Evolutionary conservation across 192 early-diverging fungal species (phyloP), one percentile per base, ranked within the genome.

Genomic region (Podila minutissima): DNA sequence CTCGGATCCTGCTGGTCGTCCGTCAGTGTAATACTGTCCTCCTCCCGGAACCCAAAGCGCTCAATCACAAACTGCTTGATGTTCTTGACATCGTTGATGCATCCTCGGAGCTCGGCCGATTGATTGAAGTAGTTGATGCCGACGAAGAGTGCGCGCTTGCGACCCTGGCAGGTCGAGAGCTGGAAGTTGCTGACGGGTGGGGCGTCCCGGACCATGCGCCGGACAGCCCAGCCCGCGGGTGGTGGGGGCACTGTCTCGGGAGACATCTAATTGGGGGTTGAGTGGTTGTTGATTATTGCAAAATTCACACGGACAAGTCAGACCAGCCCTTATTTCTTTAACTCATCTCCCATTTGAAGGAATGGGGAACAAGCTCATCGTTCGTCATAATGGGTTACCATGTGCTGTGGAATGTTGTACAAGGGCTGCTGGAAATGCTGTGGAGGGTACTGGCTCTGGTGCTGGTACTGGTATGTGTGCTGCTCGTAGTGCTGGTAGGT

Each of bases 121-220:
- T 89, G 85, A 20, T 88, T 88, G 63, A 87, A 84, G 83, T 98
- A 98, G 79, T 98, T 98, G 85, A 97, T 96, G 26, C 97, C 97
- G 71, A 98, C 91, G 37, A 98, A 87, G n/a, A 98, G 83, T 2
- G 96, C 96, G n/a, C 89, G 86, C 84, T 94, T 93, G 59, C 91
- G 87, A 31, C 93, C 93, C 49, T 85, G 83, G 73, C 89, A 90
- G 61, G 85, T 88, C 13, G 87, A 88, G 13, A 90, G 66, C 51
- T 87, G 69, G 46, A 86, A 88, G 26, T 83, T 64, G 13, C 37
- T n/a, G 0, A 78, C 74, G 19, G 84, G 74, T 10, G 72, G 41
- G 35, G 55, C 17, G 28, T 82, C 61, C 19, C 72, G 65, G 41
- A 63, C 62, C 53, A 22, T 62, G 35, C 75, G 48, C 3, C 62